Evolutionary conservation across 208 protist genomes (phyloP).

Genomic region (Herpetomonas tarakana): DNA sequence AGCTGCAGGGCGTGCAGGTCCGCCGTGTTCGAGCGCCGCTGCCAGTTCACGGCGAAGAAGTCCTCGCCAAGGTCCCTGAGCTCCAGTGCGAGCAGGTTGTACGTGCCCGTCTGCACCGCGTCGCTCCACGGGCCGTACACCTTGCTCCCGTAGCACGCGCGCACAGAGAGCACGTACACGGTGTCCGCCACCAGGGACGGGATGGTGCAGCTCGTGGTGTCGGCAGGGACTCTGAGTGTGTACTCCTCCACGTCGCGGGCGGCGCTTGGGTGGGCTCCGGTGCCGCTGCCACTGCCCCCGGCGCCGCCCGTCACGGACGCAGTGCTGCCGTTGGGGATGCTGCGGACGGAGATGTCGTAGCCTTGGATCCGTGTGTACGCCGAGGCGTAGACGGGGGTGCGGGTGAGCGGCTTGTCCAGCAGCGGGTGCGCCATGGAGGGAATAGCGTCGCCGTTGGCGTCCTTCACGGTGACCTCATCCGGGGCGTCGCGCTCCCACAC

Average conservation of each 20-base stretch:
- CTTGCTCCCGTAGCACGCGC: conserved; percentile 72
- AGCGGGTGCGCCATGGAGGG: conserved; percentile 11
- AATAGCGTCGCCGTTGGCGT: not conserved
- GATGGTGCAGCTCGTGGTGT: conserved; percentile 43
- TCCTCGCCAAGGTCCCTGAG: conserved; percentile 72
- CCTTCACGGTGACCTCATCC: conserved; percentile 45
- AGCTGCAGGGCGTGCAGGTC: conserved; percentile 39
- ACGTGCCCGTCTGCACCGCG: conserved; percentile 54
- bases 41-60: conserved; percentile 73
- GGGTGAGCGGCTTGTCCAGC: conserved; percentile 45
- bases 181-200: conserved; percentile 56
- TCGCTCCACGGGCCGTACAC: conserved; percentile 69
- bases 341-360: conserved; percentile 47
- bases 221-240: conserved; percentile 52
- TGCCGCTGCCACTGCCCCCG: not conserved
- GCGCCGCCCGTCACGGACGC: not conserved
- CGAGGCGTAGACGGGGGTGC: conserved; percentile 47
- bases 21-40: conserved; percentile 66
- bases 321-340: conserved; percentile 10
- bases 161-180: conserved; percentile 62
- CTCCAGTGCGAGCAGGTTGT: conserved; percentile 69
- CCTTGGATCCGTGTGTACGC: conserved; percentile 33
- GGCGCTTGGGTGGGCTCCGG: conserved; percentile 5
- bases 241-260: conserved; percentile 40
- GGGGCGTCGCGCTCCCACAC: conserved; percentile 63